Conservation (phyloP, 345 rosid genomes). For the Viola odorata region DNA sequence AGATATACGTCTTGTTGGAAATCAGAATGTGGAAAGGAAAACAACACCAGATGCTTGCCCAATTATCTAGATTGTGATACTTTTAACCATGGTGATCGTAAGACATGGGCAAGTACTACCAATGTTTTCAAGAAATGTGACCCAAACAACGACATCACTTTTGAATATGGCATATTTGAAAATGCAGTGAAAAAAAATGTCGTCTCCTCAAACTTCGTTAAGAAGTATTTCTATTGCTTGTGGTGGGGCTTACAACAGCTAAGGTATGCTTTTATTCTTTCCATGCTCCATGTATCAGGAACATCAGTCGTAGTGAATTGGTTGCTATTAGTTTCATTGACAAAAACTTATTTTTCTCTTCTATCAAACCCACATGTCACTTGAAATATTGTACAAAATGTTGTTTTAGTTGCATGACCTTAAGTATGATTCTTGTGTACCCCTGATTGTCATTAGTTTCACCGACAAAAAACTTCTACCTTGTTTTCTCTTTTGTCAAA, state of each 20-base stretch:
- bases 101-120: conserved; percentile 49
- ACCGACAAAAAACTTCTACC: too few relatives aligned
- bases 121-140: conserved; percentile 56
- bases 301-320: too few relatives aligned
- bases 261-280: conserved; percentile 41
- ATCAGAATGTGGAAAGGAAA: conserved; percentile 50
- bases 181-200: conserved; percentile 57
- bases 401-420: neutral
- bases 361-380: too few relatives aligned
- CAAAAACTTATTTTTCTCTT: too few relatives aligned
- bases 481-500: too few relatives aligned
- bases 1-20: conserved; percentile 84
- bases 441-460: too few relatives aligned
- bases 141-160: conserved; percentile 39
- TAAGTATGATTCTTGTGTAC: neutral
- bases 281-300: neutral
- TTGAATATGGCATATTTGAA: conserved; percentile 64
- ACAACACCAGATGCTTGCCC: conserved; percentile 33
- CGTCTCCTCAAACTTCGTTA: conserved; percentile 48
- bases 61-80: conserved; percentile 57
- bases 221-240: conserved; percentile 76
- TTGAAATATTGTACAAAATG: neutral
- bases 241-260: conserved; percentile 96
- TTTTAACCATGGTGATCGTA: conserved; percentile 20
- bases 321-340: too few relatives aligned